Conservation (phyloP, 2,329 filamentous ascomycete genomes). For the Alternaria atra region DNA sequence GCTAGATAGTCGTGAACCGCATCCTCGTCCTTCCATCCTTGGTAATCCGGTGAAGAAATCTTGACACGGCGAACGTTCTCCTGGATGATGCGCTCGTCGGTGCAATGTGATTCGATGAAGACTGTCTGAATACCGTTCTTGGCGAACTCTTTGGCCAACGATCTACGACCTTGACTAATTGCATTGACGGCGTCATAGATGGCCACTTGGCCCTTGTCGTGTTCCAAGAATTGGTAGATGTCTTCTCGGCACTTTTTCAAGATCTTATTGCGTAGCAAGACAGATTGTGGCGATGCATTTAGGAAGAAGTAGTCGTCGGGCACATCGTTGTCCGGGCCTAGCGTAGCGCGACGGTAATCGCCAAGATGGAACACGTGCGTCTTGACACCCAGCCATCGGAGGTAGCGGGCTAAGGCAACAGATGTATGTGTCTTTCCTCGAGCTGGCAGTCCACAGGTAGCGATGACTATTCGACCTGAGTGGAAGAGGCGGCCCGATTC, state of each 20-base stretch:
- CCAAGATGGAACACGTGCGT: conserved; percentile 97
- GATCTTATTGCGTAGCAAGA: conserved; percentile 96
- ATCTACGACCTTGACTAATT: conserved; percentile 79
- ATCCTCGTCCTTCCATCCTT: conserved; percentile 89
- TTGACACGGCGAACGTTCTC: conserved; percentile 98
- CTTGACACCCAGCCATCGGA: conserved; percentile 97
- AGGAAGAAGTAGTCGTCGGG: conserved; percentile 98
- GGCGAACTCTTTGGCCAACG: conserved; percentile 93
- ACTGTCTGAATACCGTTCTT: conserved; percentile 96
- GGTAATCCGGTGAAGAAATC: conserved; percentile 96
- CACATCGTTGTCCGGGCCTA: conserved; percentile 82
- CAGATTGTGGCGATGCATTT: conserved; percentile 88
- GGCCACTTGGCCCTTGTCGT: conserved; percentile 97
- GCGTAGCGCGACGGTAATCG: conserved; percentile 91
- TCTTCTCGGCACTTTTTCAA: conserved; percentile 97
- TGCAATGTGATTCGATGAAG: conserved; percentile 95
- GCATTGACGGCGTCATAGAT: conserved; percentile 99
- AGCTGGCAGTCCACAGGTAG: conserved; percentile 93
- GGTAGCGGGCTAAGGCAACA: conserved; percentile 91
- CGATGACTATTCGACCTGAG: conserved; percentile 95
- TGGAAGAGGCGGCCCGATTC: conserved; percentile 97
- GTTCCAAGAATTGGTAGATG: conserved; percentile 94
- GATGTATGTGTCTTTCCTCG: conserved; percentile 98
- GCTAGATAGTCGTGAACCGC: conserved; percentile 91
- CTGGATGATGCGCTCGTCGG: conserved; percentile 90